Evolutionary conservation across 2,329 filamentous ascomycete species (phyloP).

Genomic region (Aspergillus sojae): DNA sequence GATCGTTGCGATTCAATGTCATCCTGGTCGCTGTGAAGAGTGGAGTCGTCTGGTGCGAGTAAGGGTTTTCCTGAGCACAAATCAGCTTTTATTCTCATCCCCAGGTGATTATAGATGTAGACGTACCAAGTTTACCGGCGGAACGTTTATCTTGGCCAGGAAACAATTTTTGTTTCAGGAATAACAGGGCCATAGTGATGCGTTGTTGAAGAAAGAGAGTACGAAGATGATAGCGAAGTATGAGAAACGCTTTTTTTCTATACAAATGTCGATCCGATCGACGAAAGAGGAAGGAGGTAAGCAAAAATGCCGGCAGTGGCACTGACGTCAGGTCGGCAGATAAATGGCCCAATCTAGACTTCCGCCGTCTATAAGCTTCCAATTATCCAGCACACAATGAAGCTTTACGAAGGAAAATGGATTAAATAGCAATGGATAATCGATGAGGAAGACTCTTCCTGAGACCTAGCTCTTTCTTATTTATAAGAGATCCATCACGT

Average conservation of each 20-base stretch:
- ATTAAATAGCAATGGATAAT: not conserved
- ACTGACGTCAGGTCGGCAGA: conserved; percentile 12
- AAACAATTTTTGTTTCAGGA: conserved; percentile 42
- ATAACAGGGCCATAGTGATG: conserved; percentile 39
- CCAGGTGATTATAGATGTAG: not conserved
- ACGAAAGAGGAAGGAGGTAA: conserved; percentile 5
- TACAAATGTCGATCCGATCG: not conserved
- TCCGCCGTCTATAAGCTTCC: not conserved
- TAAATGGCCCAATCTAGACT: conserved; percentile 10
- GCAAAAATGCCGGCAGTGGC: conserved; percentile 2
- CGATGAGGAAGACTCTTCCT: not conserved
- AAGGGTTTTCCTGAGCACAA: conserved; percentile 35
- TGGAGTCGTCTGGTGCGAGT: conserved; percentile 28
- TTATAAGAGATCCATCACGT: not conserved
- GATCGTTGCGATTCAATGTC: conserved; percentile 39
- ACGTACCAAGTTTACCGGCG: conserved; percentile 18
- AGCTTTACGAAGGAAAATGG: not conserved
- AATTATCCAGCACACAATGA: not conserved
- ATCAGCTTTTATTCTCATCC: not conserved
- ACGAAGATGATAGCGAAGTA: not conserved
- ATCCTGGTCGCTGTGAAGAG: conserved; percentile 18
- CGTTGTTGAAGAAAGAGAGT: not conserved
- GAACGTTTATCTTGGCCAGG: conserved; percentile 25
- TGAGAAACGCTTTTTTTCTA: not conserved
- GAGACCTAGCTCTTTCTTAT: not conserved